Conservation (phyloP, 1,284 basidiomycete species). For the Pseudozyma sp. region DNA sequence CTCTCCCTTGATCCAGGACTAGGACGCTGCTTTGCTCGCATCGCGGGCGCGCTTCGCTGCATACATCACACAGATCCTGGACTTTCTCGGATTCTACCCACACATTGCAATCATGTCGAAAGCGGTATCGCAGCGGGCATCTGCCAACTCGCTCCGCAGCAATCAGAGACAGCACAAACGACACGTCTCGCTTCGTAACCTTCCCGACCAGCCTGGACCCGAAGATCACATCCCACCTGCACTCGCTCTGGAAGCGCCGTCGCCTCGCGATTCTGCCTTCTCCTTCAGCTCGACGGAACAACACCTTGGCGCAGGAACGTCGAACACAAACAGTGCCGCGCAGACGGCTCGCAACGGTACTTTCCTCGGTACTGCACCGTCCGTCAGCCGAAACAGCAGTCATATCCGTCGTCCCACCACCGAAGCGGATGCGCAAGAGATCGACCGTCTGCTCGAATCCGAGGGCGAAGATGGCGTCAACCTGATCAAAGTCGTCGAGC, state of each 20-base stretch:
- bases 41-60: background rate
- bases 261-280: conserved; percentile 27
- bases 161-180: conserved; percentile 21
- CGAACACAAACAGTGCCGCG: background rate
- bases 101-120: conserved; percentile 22
- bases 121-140: conserved; percentile 42
- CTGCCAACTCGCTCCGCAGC: conserved; percentile 37
- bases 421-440: conserved; percentile 35
- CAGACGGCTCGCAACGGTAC: conserved; percentile 1
- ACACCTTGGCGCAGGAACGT: conserved; percentile 12
- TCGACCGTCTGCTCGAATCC: conserved; percentile 46
- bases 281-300: conserved; percentile 37
- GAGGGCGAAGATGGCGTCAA: conserved; percentile 52
- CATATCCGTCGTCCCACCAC: conserved; percentile 21
- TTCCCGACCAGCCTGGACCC: conserved; percentile 38
- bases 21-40: background rate
- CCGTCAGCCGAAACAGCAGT: conserved; percentile 14
- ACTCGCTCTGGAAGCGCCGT: conserved; percentile 21
- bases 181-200: conserved; percentile 41
- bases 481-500: conserved; percentile 47
- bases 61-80: background rate
- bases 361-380: conserved; percentile 3
- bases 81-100: background rate
- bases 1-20: too few species aligned
- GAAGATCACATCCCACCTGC: conserved; percentile 26